phyloP scores from a whole-genome alignment of 73 alveolate species.

The Tetrahymena elliotti region DNA sequence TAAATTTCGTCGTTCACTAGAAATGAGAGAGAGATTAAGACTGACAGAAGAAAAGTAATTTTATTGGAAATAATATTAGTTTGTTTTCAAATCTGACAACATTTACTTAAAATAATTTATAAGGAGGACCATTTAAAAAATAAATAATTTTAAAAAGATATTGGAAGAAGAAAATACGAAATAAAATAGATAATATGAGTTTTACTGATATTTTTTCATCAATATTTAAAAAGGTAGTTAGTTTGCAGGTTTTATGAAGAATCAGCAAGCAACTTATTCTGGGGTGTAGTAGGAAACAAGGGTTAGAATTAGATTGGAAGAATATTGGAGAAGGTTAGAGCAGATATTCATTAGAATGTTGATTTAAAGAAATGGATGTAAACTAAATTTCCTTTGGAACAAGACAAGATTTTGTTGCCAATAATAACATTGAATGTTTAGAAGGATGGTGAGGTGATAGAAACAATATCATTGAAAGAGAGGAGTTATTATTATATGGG shows the following conservation, averaged over 20 bases:
- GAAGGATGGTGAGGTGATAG: constrained; percentile 49
- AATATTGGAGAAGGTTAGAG: constrained; percentile 52
- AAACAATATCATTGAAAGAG: constrained; percentile 45
- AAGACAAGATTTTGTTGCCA: constrained; percentile 53
- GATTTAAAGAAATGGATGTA: constrained; percentile 61
- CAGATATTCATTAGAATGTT: constrained; percentile 39
- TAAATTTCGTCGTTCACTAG: constrained; percentile 62
- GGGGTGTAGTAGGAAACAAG: constrained; percentile 63
- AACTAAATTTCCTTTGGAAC: constrained; percentile 46
- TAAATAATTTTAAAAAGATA: too few relatives aligned
- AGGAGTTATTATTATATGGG: constrained; percentile 57
- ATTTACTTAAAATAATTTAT: too few relatives aligned
- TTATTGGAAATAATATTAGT: background rate
- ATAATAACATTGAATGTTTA: constrained; percentile 39
- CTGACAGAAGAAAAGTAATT: constrained; percentile 51
- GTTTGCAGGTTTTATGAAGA: constrained; percentile 26
- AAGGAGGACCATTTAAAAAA: background rate
- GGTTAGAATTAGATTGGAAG: constrained; percentile 70
- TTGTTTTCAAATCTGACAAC: too few relatives aligned
- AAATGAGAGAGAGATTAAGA: constrained; percentile 54
- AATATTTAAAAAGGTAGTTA: background rate
- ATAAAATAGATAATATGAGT: background rate
- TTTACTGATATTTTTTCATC: background rate
- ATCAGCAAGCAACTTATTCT: constrained; percentile 47
- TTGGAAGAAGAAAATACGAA: background rate